Conservation (phyloP, 257 asterid genomes). For the Jaltomata sinuosa region DNA sequence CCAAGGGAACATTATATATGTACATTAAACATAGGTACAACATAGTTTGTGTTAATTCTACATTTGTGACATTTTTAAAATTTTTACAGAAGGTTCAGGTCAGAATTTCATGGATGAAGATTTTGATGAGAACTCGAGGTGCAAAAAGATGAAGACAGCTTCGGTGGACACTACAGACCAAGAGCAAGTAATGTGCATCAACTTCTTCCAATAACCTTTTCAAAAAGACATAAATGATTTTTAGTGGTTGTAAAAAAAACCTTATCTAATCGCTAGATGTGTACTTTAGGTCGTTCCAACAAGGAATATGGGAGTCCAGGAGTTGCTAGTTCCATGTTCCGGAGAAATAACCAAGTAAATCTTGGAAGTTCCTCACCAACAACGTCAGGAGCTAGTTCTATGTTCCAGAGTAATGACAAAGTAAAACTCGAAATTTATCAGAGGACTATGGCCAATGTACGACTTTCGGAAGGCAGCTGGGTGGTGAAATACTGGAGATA, state of each 20-base stretch:
- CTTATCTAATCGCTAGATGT: neutral
- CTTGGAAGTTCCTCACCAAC: neutral
- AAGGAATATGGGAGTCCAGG: neutral
- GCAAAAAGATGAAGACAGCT: slow-evolving; percentile 20
- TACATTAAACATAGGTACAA: neutral
- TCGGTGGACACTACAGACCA: neutral
- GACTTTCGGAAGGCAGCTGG: neutral
- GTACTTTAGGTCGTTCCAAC: slow-evolving; percentile 7
- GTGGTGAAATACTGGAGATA: neutral
- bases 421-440: neutral
- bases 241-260: neutral
- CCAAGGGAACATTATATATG: neutral
- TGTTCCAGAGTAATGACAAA: neutral
- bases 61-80: neutral
- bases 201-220: neutral
- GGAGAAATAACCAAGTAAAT: neutral
- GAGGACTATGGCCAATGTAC: neutral
- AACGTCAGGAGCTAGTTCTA: neutral
- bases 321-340: slow-evolving; percentile 1
- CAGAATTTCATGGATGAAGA: slow-evolving; percentile 26
- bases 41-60: neutral
- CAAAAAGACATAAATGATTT: neutral
- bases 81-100: slow-evolving; percentile 27
- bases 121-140: neutral
- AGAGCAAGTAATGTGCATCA: slow-evolving; percentile 6